These are phyloP conservation scores for Podaxis sp. DNA, from an alignment of 768 basidiomycete species.

Conservation along the genomic window DNA sequence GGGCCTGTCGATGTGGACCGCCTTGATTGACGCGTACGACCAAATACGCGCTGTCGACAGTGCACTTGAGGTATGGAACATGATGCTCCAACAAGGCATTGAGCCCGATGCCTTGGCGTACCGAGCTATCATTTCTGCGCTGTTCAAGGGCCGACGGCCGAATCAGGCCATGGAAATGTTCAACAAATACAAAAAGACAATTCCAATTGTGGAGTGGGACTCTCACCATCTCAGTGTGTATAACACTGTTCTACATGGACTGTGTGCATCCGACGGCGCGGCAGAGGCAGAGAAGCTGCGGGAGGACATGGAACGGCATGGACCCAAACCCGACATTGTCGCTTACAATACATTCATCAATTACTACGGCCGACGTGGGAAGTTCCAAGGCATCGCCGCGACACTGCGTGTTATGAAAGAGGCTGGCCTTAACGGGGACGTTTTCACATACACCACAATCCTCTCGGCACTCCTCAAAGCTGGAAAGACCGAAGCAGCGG, in stretches of 20 bases:
- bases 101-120: slow-evolving; percentile 62
- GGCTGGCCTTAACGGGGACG: slow-evolving; percentile 61
- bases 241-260: slow-evolving; percentile 71
- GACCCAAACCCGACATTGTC: slow-evolving; percentile 65
- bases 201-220: slow-evolving; percentile 19
- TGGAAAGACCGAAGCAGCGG: slow-evolving; percentile 61
- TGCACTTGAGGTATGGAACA: slow-evolving; percentile 56
- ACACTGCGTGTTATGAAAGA: slow-evolving; percentile 55
- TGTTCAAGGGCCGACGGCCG: slow-evolving; percentile 46
- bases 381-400: slow-evolving; percentile 57
- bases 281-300: slow-evolving; percentile 38
- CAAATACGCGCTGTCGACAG: slow-evolving; percentile 44
- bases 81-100: slow-evolving; percentile 54
- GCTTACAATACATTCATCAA: slow-evolving; percentile 81
- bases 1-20: slow-evolving; percentile 64
- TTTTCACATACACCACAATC: slow-evolving; percentile 84
- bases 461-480: slow-evolving; percentile 72
- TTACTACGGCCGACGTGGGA: slow-evolving; percentile 56
- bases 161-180: slow-evolving; percentile 52
- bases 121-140: slow-evolving; percentile 61
- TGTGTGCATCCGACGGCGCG: slow-evolving; percentile 44
- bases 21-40: slow-evolving; percentile 61
- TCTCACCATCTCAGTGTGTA: slow-evolving; percentile 43
- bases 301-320: slow-evolving; percentile 37
- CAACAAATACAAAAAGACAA: slow-evolving; percentile 38